Evolutionary conservation across 2,329 filamentous ascomycete genomes (phyloP).

Genomic region (Pyricularia sp.): DNA sequence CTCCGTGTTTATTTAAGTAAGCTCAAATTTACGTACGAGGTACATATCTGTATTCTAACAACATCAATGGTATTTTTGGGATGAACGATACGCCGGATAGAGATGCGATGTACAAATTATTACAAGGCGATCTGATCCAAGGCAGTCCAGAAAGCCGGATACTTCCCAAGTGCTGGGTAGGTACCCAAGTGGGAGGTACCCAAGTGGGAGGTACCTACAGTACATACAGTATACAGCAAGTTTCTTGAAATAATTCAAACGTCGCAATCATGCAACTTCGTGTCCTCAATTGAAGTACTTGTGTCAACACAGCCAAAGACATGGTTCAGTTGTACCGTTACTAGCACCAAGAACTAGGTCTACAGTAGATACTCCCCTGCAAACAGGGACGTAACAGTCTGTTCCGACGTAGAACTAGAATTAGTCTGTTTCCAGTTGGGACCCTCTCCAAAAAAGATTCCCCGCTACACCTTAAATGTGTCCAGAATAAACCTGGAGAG

Average conservation of each 20-base stretch:
- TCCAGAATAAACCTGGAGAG: neutral
- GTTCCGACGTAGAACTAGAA: neutral
- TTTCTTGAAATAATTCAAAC: too few species aligned
- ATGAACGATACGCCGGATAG: neutral
- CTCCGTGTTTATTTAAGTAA: too few species aligned
- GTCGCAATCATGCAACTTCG: neutral
- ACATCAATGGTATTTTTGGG: neutral
- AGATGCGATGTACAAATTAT: neutral
- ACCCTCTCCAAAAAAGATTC: neutral
- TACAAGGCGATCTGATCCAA: neutral
- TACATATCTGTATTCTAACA: neutral
- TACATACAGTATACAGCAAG: too few species aligned
- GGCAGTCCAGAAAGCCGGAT: neutral
- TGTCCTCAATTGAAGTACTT: neutral
- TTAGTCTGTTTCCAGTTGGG: neutral
- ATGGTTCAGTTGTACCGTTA: neutral
- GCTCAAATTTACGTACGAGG: neutral
- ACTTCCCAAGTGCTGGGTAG: neutral
- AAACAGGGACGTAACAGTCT: neutral
- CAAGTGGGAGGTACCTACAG: too few species aligned
- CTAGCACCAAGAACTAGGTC: neutral
- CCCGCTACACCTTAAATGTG: neutral
- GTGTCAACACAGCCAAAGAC: neutral
- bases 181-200: too few species aligned
- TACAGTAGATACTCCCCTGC: neutral